A percentile compares a stretch with the other conserved stretches of the same genome.
Evolutionary conservation across 2,329 filamentous ascomycete genomes (phyloP).

Genomic region (Fonsecaea pedrosoi): DNA sequence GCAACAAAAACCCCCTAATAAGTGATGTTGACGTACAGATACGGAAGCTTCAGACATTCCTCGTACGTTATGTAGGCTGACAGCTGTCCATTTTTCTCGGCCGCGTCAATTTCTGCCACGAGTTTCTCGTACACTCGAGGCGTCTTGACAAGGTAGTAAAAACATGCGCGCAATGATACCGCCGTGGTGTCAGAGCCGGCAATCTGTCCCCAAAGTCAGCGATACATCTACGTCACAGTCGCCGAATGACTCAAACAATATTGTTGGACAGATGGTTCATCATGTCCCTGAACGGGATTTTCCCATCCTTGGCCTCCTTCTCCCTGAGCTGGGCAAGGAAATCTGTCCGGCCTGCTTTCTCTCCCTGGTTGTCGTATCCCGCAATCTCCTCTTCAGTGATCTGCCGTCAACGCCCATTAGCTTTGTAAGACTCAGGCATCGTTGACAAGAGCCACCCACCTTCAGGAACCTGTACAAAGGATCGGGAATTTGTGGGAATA

Average conservation of each 20-base stretch:
- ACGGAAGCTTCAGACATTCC: constrained; percentile 26
- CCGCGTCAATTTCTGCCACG: constrained; percentile 25
- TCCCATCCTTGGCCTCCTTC: constrained; percentile 25
- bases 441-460: neutral
- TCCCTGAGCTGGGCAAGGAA: constrained; percentile 30
- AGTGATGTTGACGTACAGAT: constrained; percentile 13
- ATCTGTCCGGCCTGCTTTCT: constrained; percentile 19
- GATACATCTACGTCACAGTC: no score
- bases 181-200: constrained; percentile 81
- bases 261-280: constrained; percentile 33
- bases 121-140: constrained; percentile 46
- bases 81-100: constrained; percentile 18
- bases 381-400: constrained; percentile 29
- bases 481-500: constrained; percentile 15
- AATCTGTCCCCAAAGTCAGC: neutral
- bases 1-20: no score
- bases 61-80: constrained; percentile 22
- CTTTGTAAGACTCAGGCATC: neutral
- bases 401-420: neutral
- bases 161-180: constrained; percentile 72
- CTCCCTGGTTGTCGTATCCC: constrained; percentile 21
- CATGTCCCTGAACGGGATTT: constrained; percentile 24
- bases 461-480: constrained; percentile 22
- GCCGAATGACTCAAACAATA: constrained; percentile 5
- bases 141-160: constrained; percentile 75